Conservation (phyloP, 345 rosid genomes). For the Syzygium aqueum region DNA sequence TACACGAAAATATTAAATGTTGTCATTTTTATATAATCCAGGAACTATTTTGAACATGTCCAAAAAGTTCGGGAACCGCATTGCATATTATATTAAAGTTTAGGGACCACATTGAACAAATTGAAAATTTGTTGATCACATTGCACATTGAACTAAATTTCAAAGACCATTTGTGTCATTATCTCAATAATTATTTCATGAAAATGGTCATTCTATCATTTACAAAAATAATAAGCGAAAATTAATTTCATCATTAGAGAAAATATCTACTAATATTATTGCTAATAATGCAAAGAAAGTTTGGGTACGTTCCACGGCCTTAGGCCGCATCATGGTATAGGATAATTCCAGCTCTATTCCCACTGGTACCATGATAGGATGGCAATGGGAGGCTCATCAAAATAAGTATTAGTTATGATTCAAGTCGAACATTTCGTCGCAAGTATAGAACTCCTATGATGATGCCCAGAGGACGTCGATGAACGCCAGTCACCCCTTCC, state of each 20-base stretch:
- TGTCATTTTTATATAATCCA: too few relatives aligned
- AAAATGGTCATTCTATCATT: not conserved
- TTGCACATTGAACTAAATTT: too few relatives aligned
- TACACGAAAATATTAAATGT: too few relatives aligned
- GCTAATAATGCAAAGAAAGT: not conserved
- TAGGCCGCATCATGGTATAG: rapidly evolving
- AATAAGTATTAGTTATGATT: not conserved
- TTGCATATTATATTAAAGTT: too few relatives aligned
- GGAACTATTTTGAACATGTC: too few relatives aligned
- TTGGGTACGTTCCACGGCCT: rapidly evolving
- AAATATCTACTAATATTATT: not conserved
- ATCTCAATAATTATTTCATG: too few relatives aligned
- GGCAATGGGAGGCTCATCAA: not conserved
- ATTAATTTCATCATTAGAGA: not conserved
- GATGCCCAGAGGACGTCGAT: not conserved
- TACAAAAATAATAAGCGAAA: not conserved
- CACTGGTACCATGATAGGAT: not conserved
- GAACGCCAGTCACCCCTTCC: not conserved
- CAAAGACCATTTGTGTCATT: too few relatives aligned
- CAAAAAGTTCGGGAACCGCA: too few relatives aligned
- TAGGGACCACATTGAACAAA: too few relatives aligned
- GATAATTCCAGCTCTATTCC: rapidly evolving
- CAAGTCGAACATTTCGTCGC: not conserved
- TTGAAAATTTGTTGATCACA: too few relatives aligned
- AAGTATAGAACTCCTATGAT: too few relatives aligned